Evolutionary conservation across 1,284 basidiomycete genomes (phyloP), one percentile per base, ranked within the genome.

Genomic region (Heterobasidion annosum): DNA sequence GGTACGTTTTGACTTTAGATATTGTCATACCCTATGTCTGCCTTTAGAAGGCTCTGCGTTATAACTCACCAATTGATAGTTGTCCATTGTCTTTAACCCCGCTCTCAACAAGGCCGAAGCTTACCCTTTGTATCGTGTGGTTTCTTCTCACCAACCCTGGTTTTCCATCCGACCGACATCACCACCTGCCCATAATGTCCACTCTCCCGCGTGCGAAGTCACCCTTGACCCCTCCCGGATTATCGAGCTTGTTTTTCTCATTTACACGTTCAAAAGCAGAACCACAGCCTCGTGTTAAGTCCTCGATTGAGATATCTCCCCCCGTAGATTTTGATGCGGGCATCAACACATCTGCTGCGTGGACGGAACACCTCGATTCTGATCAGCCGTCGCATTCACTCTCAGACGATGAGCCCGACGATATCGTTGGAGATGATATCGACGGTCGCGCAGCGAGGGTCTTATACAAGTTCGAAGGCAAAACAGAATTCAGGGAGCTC

Each of bases 401-500:
- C 62, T 61, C 59, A 9, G 70, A 67, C 9, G 68, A 74, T 18
- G 70, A 74, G 15, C 68, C 65, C n/a, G 64, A 63, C 34, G 61
- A 64, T 19, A 70, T 71, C 40, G 62, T 67, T 25, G 60, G 56
- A 16, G 58, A 54, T 16, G 50, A 52, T 5, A 42, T 48, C 33
- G 58, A 60, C 34, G 71, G 72, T 7, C 73, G 74, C 42, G 68
- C 76, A 40, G 88, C 85, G 16, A 74, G 82, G 34, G 83, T 85
- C 13, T 69, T 91, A 25, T 89, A 85, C 64, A 70, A 77, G 35
- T 91, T 92, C 64, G 75, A 82, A 59, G 88, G 90, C 47, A 84
- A 88, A 63, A 67, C 76, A 0, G 82, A 86, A 60, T 88, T 85
- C 62, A 73, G 82, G 52, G 89, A 91, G 68, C 73, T 91, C 48